Conservation (phyloP, 495 filamentous ascomycete species). For the Penicillium waksmanii region DNA sequence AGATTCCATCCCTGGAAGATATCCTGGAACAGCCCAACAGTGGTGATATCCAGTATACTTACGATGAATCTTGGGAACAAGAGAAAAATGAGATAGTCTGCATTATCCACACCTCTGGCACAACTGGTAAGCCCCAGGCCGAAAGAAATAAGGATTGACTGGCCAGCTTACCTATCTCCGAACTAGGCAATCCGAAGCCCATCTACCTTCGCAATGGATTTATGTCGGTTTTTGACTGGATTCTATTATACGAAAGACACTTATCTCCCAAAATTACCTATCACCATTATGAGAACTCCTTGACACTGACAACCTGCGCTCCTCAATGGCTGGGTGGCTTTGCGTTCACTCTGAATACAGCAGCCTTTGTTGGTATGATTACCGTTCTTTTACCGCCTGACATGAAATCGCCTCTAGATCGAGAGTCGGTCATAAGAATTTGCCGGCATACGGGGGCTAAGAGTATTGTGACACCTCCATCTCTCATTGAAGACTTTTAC, state of each 20-base stretch:
- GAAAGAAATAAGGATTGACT: neutral
- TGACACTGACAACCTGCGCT: slow-evolving; percentile 3
- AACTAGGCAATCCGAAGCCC: neutral
- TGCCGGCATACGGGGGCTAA: slow-evolving; percentile 1
- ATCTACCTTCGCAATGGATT: slow-evolving; percentile 6
- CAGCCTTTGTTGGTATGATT: neutral
- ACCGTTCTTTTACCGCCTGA: neutral
- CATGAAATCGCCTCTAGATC: neutral
- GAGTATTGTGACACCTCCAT: slow-evolving; percentile 1
- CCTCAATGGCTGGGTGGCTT: slow-evolving; percentile 8
- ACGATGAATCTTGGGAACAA: slow-evolving; percentile 3
- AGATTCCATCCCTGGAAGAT: neutral
- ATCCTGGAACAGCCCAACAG: neutral
- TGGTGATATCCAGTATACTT: neutral
- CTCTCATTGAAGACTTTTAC: slow-evolving; percentile 1
- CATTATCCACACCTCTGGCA: slow-evolving; percentile 7
- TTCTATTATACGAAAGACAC: neutral
- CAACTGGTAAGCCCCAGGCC: neutral
- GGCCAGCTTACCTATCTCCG: neutral
- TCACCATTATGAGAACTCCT: slow-evolving; percentile 1
- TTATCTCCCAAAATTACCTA: neutral
- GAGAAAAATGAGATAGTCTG: slow-evolving; percentile 1
- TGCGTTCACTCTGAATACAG: neutral
- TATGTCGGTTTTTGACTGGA: slow-evolving; percentile 5
- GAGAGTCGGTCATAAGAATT: neutral